Conservation (phyloP, 371 early-diverging fungal species). For the Nosema muscidifuracis region DNA sequence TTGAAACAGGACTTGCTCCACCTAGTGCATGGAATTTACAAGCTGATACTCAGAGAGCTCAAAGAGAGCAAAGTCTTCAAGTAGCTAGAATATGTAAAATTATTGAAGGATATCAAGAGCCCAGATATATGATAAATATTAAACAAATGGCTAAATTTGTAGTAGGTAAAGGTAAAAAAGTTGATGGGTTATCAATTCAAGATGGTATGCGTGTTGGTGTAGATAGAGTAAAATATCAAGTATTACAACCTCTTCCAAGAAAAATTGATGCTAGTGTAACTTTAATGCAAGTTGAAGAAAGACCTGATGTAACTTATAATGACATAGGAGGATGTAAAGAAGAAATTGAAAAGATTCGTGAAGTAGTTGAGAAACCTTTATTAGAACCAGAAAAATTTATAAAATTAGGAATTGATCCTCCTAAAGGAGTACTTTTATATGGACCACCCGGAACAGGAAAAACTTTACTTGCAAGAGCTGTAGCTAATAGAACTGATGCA, state of each 20-base stretch:
- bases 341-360: conserved; percentile 96
- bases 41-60: conserved; percentile 88
- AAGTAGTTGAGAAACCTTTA: conserved; percentile 97
- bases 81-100: conserved; percentile 64
- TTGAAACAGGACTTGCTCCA: conserved; percentile 96
- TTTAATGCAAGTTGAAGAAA: conserved; percentile 99
- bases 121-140: conserved; percentile 93
- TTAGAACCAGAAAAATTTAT: conserved; percentile 78
- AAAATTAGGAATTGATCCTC: conserved; percentile 85
- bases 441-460: conserved; percentile 99
- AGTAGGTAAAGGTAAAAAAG: conserved; percentile 84
- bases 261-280: conserved; percentile 98
- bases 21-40: conserved; percentile 96
- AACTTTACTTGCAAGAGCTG: conserved; percentile 97
- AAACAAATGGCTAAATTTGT: conserved; percentile 99
- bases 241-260: conserved; percentile 95
- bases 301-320: conserved; percentile 95
- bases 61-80: conserved; percentile 90
- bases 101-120: conserved; percentile 66
- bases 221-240: conserved; percentile 95
- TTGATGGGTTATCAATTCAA: conserved; percentile 91
- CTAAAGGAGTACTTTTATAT: conserved; percentile 93
- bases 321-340: conserved; percentile 99
- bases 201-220: conserved; percentile 99
- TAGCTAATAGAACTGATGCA: conserved; percentile 96